phyloP scores from a whole-genome alignment of 2,329 filamentous ascomycete species.

The Aschersonia sp. region DNA sequence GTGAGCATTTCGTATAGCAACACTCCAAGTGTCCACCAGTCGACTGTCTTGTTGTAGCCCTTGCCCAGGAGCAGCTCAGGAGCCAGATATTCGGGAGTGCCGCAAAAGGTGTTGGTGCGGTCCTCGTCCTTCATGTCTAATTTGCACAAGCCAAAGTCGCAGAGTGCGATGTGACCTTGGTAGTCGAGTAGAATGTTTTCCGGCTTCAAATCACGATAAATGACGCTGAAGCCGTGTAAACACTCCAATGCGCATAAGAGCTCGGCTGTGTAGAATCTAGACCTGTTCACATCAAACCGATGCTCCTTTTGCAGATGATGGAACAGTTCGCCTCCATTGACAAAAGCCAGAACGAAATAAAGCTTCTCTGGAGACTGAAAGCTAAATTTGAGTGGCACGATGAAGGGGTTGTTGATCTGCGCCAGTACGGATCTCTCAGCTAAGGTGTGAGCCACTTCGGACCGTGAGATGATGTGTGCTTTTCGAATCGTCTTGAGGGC shows the following conservation, averaged over 20 bases:
- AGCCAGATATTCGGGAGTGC: conserved; percentile 92
- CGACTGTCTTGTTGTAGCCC: conserved; percentile 94
- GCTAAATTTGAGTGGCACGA: conserved; percentile 95
- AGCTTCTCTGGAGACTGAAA: conserved; percentile 98
- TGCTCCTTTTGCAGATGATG: conserved; percentile 95
- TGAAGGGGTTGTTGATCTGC: conserved; percentile 99
- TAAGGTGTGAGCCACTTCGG: conserved; percentile 91
- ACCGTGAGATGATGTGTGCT: conserved; percentile 95
- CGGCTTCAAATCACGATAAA: conserved; percentile 63
- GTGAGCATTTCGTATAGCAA: conserved; percentile 98
- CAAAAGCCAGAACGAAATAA: conserved; percentile 91
- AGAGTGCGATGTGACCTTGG: conserved; percentile 92
- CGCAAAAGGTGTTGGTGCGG: conserved; percentile 95
- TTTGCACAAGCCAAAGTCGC: conserved; percentile 96
- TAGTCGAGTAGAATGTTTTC: conserved; percentile 98
- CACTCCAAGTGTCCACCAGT: conserved; percentile 98
- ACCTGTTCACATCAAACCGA: conserved; percentile 92
- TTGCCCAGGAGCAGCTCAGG: conserved; percentile 86
- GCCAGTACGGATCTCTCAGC: conserved; percentile 95
- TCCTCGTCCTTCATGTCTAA: conserved; percentile 99
- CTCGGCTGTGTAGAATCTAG: conserved; percentile 94
- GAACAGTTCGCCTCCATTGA: conserved; percentile 96
- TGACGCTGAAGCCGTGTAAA: conserved; percentile 95
- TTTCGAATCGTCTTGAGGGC: conserved; percentile 99
- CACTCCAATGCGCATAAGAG: conserved; percentile 91